Conservation (phyloP, 2,329 filamentous ascomycete genomes). For the Fusarium agapanthi region DNA sequence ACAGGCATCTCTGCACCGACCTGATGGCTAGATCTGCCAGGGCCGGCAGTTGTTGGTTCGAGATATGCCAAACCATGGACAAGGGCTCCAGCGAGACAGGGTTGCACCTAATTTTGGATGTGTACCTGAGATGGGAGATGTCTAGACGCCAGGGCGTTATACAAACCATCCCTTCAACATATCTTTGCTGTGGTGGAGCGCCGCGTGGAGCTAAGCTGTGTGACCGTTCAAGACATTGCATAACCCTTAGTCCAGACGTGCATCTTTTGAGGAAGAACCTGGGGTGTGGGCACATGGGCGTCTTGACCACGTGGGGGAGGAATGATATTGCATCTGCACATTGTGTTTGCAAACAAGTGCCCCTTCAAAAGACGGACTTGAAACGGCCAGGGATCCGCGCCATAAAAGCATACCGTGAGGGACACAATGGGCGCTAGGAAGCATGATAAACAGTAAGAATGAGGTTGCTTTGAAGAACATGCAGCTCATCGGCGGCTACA, state of each 20-base stretch:
- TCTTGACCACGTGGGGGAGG: conserved; percentile 14
- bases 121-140: conserved; percentile 1
- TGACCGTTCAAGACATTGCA: conserved; percentile 28
- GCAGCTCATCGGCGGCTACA: conserved; percentile 48
- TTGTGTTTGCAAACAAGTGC: conserved; percentile 2
- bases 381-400: conserved; percentile 7
- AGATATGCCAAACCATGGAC: conserved; percentile 15
- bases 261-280: background rate
- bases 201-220: conserved; percentile 16
- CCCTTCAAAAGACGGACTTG: background rate
- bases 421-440: conserved; percentile 30
- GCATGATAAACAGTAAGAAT: conserved; percentile 13
- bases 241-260: conserved; percentile 3
- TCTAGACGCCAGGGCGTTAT: background rate
- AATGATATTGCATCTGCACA: background rate
- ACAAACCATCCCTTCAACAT: conserved; percentile 6
- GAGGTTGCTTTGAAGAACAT: conserved; percentile 39
- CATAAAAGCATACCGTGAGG: background rate
- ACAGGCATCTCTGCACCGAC: conserved; percentile 5
- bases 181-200: conserved; percentile 17
- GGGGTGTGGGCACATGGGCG: conserved; percentile 8
- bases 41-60: conserved; percentile 29
- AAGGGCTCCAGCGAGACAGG: conserved; percentile 8
- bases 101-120: conserved; percentile 5
- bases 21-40: conserved; percentile 14